phyloP scores from a whole-genome alignment of 805 yeast genomes.

The Cyberlindnera lachancei region DNA sequence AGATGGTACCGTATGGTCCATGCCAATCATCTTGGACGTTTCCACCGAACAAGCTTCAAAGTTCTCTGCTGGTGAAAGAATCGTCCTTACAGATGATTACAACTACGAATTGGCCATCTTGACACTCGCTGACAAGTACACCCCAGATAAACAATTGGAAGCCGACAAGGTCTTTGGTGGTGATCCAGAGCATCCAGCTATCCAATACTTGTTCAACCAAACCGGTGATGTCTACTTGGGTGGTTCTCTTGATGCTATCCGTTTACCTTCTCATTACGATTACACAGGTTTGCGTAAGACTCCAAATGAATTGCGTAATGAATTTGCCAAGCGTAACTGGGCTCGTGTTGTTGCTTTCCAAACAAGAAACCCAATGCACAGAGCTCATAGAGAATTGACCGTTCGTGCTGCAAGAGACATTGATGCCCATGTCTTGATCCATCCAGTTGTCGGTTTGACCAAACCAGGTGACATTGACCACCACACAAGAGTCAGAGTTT shows the following conservation, averaged over 20 bases:
- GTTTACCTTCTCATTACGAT: slow-evolving; percentile 82
- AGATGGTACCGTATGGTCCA: slow-evolving; percentile 79
- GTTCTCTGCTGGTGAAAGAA: slow-evolving; percentile 48
- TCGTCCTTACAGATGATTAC: slow-evolving; percentile 76
- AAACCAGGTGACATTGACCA: slow-evolving; percentile 98
- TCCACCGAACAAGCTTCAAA: slow-evolving; percentile 36
- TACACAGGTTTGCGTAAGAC: slow-evolving; percentile 82
- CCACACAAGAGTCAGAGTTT: slow-evolving; percentile 93
- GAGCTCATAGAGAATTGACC: slow-evolving; percentile 95
- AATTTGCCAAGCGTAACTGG: slow-evolving; percentile 80
- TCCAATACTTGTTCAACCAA: slow-evolving; percentile 58
- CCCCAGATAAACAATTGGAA: slow-evolving; percentile 73
- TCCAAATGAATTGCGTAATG: slow-evolving; percentile 83
- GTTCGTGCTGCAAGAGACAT: slow-evolving; percentile 94
- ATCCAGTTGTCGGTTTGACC: slow-evolving; percentile 95
- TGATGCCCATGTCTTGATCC: slow-evolving; percentile 81
- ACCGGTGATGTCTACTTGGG: slow-evolving; percentile 87
- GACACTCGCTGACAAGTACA: slow-evolving; percentile 70
- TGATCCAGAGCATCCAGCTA: slow-evolving; percentile 95
- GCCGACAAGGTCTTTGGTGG: slow-evolving; percentile 89
- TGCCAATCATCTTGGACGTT: slow-evolving; percentile 88
- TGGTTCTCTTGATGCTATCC: slow-evolving; percentile 79
- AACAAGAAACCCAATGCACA: slow-evolving; percentile 97
- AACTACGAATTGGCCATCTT: slow-evolving; percentile 73
- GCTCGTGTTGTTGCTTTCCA: slow-evolving; percentile 90